Evolutionary conservation across 2,329 filamentous ascomycete species (phyloP).

Genomic region (Calonectria crousiana): DNA sequence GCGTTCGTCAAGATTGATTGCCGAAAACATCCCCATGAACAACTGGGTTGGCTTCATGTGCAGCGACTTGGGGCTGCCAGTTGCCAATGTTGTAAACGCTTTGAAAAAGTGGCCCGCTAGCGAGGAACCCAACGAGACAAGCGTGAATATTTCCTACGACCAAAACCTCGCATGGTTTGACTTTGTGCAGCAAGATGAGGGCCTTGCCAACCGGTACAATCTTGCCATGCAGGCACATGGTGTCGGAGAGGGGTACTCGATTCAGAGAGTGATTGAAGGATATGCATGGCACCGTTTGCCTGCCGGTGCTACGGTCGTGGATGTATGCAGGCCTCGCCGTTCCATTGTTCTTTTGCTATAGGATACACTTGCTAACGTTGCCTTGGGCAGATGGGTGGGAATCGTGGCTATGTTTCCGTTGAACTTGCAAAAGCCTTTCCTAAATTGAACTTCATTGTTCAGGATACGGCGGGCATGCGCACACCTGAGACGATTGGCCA

Average conservation of each 20-base stretch:
- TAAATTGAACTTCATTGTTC: slow-evolving; percentile 58
- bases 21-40: slow-evolving; percentile 42
- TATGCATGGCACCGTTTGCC: neutral
- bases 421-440: slow-evolving; percentile 42
- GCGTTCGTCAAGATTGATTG: slow-evolving; percentile 46
- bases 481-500: slow-evolving; percentile 4
- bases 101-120: slow-evolving; percentile 52
- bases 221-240: slow-evolving; percentile 48
- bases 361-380: neutral
- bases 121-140: slow-evolving; percentile 51
- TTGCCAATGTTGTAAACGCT: slow-evolving; percentile 47
- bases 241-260: slow-evolving; percentile 34
- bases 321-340: neutral
- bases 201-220: slow-evolving; percentile 45
- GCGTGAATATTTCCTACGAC: slow-evolving; percentile 45
- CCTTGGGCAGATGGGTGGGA: slow-evolving; percentile 36
- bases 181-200: slow-evolving; percentile 43
- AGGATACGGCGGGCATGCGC: slow-evolving; percentile 58
- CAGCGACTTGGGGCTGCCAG: slow-evolving; percentile 47
- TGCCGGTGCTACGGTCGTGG: neutral
- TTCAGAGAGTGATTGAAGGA: neutral
- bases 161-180: slow-evolving; percentile 43
- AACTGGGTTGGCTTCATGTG: slow-evolving; percentile 49
- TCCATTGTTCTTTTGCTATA: too few species aligned
- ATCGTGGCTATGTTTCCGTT: slow-evolving; percentile 38